Percentiles rank a stretch among this genome's conserved stretches.
Evolutionary conservation across 2,329 filamentous ascomycete genomes (phyloP).

Genomic region (Ceratocystis diversiconidia): DNA sequence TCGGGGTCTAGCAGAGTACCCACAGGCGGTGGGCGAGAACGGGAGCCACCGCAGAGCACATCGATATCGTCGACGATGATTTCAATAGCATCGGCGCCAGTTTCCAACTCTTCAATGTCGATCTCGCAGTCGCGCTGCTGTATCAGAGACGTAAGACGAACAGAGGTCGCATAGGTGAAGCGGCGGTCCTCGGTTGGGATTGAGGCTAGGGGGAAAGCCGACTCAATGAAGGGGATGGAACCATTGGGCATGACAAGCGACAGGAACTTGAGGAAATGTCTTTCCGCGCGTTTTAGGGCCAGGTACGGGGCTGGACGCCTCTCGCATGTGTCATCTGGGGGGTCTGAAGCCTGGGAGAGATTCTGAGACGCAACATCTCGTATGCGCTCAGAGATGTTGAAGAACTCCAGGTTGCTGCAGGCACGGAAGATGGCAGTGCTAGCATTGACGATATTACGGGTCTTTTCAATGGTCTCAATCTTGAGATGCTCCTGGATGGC

Average conservation of each 20-base stretch:
- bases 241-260: slow-evolving; percentile 43
- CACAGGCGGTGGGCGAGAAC: slow-evolving; percentile 8
- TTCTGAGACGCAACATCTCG: slow-evolving; percentile 21
- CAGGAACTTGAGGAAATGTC: slow-evolving; percentile 56
- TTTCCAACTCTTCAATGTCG: slow-evolving; percentile 50
- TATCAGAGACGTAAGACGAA: slow-evolving; percentile 44
- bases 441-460: slow-evolving; percentile 43
- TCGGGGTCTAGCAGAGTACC: slow-evolving; percentile 21
- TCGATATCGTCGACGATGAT: slow-evolving; percentile 31
- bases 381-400: slow-evolving; percentile 50
- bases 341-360: slow-evolving; percentile 13
- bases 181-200: slow-evolving; percentile 44
- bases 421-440: slow-evolving; percentile 45
- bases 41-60: slow-evolving; percentile 10
- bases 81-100: slow-evolving; percentile 54
- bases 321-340: slow-evolving; percentile 21
- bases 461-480: slow-evolving; percentile 39
- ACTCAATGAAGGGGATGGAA: slow-evolving; percentile 44
- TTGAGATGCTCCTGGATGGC: slow-evolving; percentile 51
- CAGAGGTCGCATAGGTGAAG: slow-evolving; percentile 53
- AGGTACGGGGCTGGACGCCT: slow-evolving; percentile 43
- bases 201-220: slow-evolving; percentile 50
- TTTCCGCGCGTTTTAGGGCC: slow-evolving; percentile 52
- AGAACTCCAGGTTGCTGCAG: slow-evolving; percentile 64
- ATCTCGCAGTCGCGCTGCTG: slow-evolving; percentile 28